These are phyloP conservation scores for Golubevia sp. DNA, from an alignment of 1,284 basidiomycete species.

Conservation along the genomic window DNA sequence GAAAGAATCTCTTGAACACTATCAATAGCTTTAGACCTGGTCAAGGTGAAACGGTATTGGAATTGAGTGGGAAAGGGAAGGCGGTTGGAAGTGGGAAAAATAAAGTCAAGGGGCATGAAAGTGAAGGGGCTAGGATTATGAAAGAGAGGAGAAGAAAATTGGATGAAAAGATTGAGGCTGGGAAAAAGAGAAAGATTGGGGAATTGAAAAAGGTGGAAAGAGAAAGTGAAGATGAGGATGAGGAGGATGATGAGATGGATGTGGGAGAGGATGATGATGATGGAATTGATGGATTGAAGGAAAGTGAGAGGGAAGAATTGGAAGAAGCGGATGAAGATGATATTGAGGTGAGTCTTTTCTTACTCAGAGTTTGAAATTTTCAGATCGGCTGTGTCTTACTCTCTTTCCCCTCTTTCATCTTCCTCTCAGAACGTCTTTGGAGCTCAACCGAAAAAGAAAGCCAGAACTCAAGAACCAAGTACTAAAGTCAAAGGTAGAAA, in stretches of 20 bases:
- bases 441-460: slow-evolving; percentile 64
- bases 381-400: too few species aligned
- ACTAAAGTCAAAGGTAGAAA: slow-evolving; percentile 23
- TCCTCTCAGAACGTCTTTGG: slow-evolving; percentile 74
- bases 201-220: slow-evolving; percentile 8
- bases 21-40: slow-evolving; percentile 81
- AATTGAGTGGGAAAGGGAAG: slow-evolving; percentile 78
- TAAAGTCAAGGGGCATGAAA: slow-evolving; percentile 35
- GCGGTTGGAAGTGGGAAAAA: slow-evolving; percentile 21
- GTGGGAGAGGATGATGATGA: slow-evolving; percentile 47
- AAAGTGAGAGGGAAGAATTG: slow-evolving; percentile 55
- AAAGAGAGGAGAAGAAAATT: slow-evolving; percentile 82
- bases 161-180: slow-evolving; percentile 66
- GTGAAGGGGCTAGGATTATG: slow-evolving; percentile 78
- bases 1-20: slow-evolving; percentile 73
- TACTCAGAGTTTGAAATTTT: too few species aligned
- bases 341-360: slow-evolving; percentile 62
- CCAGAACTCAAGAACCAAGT: slow-evolving; percentile 60
- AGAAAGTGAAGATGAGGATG: slow-evolving; percentile 10
- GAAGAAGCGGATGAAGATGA: slow-evolving; percentile 78
- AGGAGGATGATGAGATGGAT: slow-evolving; percentile 4
- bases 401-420: not conserved
- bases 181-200: slow-evolving; percentile 46
- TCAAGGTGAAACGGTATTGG: slow-evolving; percentile 80
- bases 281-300: slow-evolving; percentile 8